A percentile compares a stretch with the other conserved stretches of the same genome.
Conservation (phyloP, 2,329 filamentous ascomycete species). For the Monosporascus sp. region DNA sequence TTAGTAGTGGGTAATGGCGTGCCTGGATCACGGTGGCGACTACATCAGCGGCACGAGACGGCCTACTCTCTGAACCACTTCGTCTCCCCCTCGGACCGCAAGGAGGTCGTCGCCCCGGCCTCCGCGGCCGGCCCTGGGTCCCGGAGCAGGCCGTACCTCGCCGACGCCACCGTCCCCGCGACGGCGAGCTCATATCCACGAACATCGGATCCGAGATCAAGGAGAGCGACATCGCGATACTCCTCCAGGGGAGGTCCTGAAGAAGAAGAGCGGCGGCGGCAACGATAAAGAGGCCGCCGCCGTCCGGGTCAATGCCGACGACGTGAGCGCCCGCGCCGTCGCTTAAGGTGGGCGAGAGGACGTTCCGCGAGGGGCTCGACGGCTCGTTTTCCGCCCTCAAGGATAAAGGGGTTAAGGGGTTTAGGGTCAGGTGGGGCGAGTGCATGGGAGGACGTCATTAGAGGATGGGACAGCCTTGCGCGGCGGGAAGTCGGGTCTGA, state of each 20-base stretch:
- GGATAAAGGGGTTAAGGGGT: slow-evolving; percentile 13
- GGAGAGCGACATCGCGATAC: slow-evolving; percentile 1
- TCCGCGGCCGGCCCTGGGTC: slow-evolving; percentile 17
- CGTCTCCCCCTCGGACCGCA: slow-evolving; percentile 25
- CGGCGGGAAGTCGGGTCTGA: slow-evolving; percentile 16
- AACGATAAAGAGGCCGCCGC: slow-evolving; percentile 3
- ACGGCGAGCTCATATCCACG: slow-evolving; percentile 12
- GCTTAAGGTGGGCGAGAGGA: slow-evolving; percentile 14
- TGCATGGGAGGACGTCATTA: slow-evolving; percentile 20
- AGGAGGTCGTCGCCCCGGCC: slow-evolving; percentile 12
- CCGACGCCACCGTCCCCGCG: slow-evolving; percentile 19
- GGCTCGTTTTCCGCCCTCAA: slow-evolving; percentile 15
- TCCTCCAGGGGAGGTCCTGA: too few species aligned
- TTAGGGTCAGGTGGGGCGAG: slow-evolving; percentile 20
- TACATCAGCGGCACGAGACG: slow-evolving; percentile 12
- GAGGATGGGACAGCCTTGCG: slow-evolving; percentile 23
- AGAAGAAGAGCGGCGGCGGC: not conserved
- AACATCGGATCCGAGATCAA: slow-evolving; percentile 15
- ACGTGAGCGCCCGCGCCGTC: slow-evolving; percentile 17
- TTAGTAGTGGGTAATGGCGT: too few species aligned
- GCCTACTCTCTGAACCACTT: slow-evolving; percentile 28
- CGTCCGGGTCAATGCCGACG: slow-evolving; percentile 14
- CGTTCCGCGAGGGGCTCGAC: slow-evolving; percentile 14
- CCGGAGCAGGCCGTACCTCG: slow-evolving; percentile 26
- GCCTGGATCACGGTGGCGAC: too few species aligned